Evolutionary conservation across 257 asterid genomes (phyloP).

Genomic region (Penstemon newberryi): DNA sequence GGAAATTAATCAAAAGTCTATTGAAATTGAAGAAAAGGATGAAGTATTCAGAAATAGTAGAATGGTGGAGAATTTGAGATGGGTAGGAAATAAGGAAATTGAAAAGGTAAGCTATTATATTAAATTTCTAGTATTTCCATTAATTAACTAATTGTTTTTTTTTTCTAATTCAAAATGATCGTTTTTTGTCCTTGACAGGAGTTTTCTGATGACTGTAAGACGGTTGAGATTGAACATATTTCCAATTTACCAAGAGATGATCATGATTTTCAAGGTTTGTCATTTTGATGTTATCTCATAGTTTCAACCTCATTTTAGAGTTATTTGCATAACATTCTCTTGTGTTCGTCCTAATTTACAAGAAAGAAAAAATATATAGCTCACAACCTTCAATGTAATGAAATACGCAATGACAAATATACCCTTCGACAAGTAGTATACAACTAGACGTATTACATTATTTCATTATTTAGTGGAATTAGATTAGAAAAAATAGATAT

Average conservation of each 20-base stretch:
- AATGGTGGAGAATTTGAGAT: conserved; percentile 63
- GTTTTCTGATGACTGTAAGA: conserved; percentile 45
- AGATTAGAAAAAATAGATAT: no score
- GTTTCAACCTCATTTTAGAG: neutral
- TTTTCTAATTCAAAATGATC: neutral
- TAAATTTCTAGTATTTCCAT: no score
- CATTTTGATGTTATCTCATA: neutral
- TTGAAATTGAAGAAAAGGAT: conserved; percentile 51
- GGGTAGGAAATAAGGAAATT: conserved; percentile 59
- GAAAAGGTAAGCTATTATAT: conserved; percentile 39
- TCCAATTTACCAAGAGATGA: conserved; percentile 35
- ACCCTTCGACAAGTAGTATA: no score
- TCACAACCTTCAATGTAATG: no score
- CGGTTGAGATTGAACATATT: conserved; percentile 44
- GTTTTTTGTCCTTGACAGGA: conserved; percentile 32
- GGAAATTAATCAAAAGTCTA: conserved; percentile 40
- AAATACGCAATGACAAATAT: no score
- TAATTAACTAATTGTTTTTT: neutral
- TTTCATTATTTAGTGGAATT: no score
- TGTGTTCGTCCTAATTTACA: no score
- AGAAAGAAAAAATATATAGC: no score
- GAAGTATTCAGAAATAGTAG: conserved; percentile 47
- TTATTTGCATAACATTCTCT: no score
- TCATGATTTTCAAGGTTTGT: conserved; percentile 51
- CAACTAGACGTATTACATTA: no score